Percentiles rank a stretch among this genome's conserved stretches.
phyloP scores from a whole-genome alignment of 2,329 filamentous ascomycete species.

The Aspergillus sp. region DNA sequence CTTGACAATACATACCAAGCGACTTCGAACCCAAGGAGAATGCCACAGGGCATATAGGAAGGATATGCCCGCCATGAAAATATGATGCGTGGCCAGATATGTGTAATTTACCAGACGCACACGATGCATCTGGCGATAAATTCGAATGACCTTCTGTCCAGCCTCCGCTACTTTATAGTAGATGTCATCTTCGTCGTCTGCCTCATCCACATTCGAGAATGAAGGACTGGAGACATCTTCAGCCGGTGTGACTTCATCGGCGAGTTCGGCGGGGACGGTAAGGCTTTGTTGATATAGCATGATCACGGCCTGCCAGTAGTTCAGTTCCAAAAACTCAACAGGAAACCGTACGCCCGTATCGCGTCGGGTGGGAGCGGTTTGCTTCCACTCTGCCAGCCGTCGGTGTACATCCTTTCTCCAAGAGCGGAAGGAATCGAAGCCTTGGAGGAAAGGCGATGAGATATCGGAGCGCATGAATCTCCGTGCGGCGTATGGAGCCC shows the following conservation, averaged over 20 bases:
- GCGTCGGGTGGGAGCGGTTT: conserved; percentile 70
- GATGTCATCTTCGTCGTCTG: conserved; percentile 80
- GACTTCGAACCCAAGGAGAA: conserved; percentile 80
- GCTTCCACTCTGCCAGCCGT: conserved; percentile 82
- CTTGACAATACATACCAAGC: conserved; percentile 62
- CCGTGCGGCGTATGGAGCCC: conserved; percentile 63
- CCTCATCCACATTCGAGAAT: conserved; percentile 44
- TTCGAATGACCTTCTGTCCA: conserved; percentile 84
- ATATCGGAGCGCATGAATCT: conserved; percentile 75
- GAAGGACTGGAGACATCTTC: conserved; percentile 60
- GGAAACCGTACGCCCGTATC: conserved; percentile 88
- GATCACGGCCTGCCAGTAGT: conserved; percentile 97
- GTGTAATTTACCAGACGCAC: conserved; percentile 92
- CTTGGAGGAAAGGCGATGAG: conserved; percentile 79
- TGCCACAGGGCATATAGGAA: conserved; percentile 98
- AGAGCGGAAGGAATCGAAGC: conserved; percentile 79
- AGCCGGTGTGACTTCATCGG: conserved; percentile 67
- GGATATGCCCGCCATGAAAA: conserved; percentile 94
- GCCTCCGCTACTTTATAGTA: conserved; percentile 95
- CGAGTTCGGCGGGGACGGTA: conserved; percentile 79
- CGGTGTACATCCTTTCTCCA: conserved; percentile 88
- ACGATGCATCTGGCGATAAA: conserved; percentile 86
- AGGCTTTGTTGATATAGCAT: conserved; percentile 92
- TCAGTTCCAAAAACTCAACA: conserved; percentile 85
- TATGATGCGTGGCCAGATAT: conserved; percentile 89